Evolutionary conservation across 2,329 filamentous ascomycete genomes (phyloP).

Genomic region (Fusarium aywerte): DNA sequence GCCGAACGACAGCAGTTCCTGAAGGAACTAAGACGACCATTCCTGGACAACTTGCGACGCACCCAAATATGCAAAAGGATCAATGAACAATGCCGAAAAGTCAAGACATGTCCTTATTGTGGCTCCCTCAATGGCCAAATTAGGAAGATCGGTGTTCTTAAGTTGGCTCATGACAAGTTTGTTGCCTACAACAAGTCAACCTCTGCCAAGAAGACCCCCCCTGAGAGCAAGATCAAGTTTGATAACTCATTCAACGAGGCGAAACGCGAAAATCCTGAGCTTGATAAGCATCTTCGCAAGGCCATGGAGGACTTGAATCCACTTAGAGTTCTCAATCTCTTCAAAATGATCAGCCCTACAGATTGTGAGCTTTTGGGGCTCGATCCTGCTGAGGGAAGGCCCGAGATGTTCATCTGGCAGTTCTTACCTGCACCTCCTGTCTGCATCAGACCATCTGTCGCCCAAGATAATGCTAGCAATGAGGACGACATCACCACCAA

Average conservation of each 20-base stretch:
- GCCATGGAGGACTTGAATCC: constrained; percentile 96
- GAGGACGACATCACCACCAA: constrained; percentile 98
- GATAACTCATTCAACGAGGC: constrained; percentile 86
- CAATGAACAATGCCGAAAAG: constrained; percentile 89
- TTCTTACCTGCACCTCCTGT: constrained; percentile 94
- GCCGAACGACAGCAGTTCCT: constrained; percentile 80
- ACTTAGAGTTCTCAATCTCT: constrained; percentile 86
- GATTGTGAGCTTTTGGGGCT: constrained; percentile 94
- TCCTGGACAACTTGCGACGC: constrained; percentile 86
- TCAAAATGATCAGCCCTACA: constrained; percentile 83
- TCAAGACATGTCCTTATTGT: constrained; percentile 83
- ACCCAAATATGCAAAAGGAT: constrained; percentile 88
- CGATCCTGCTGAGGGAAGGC: constrained; percentile 84
- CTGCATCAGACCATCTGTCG: constrained; percentile 92
- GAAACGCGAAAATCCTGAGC: constrained; percentile 78
- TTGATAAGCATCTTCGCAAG: constrained; percentile 91
- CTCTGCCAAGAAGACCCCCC: constrained; percentile 83
- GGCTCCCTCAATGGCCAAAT: constrained; percentile 88
- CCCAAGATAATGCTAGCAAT: constrained; percentile 90
- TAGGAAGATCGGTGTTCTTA: constrained; percentile 90
- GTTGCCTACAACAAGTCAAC: constrained; percentile 88
- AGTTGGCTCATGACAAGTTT: constrained; percentile 94
- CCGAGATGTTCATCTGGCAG: constrained; percentile 98
- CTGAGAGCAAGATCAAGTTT: constrained; percentile 83
- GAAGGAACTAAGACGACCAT: constrained; percentile 81